Evolutionary conservation across 1,284 basidiomycete genomes (phyloP), one percentile per base, ranked within the genome.

Genomic region (Cystobasidiaceae sp.): DNA sequence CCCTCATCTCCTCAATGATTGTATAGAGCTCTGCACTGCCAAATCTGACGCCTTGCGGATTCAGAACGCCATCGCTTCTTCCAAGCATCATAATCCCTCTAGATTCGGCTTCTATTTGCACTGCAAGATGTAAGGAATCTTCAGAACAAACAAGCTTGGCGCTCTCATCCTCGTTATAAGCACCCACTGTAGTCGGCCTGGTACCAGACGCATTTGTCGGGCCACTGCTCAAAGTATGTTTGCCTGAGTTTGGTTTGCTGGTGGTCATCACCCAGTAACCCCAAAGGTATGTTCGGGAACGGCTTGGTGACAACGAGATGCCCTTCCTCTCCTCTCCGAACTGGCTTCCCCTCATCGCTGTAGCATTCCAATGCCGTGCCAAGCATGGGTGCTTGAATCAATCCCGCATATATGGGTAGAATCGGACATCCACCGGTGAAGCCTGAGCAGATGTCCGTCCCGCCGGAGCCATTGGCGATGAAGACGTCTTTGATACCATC

Each of bases 21-120:
- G 88, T 86, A 78, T 93, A 93, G 57, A 93, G 83, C 77, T 93
- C 90, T 30, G 86, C 83, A 32, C 87, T 86, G 21, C 90, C 90
- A 74, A 92, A 93, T 23, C 90, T 83, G 67, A 93, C 84, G 2
- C 90, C 90, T 58, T 86, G 86, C 2, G 90, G 89, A 75, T 92
- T 78, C 71, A 63, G 67, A 48, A 17, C 74, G 61, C 88, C 88
- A 74, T 90, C 88, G 62, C 86, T 87, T 63, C 87, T 81, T 23
- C 90, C 90, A 1, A 91, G 81, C 88, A 92, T 91, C 65, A 90
- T 76, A 44, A 93, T 73, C 0, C 90, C 89, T 13, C 50, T 41
- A 19, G n/a, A n/a, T n/a, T n/a, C n/a, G n/a, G n/a, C n/a, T n/a
- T n/a, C n/a, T n/a, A n/a, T n/a, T n/a, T n/a, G n/a, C n/a, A n/a